Evolutionary conservation across 164 flowering plant species (phyloP).

Genomic region (Magnolia changhungtana): DNA sequence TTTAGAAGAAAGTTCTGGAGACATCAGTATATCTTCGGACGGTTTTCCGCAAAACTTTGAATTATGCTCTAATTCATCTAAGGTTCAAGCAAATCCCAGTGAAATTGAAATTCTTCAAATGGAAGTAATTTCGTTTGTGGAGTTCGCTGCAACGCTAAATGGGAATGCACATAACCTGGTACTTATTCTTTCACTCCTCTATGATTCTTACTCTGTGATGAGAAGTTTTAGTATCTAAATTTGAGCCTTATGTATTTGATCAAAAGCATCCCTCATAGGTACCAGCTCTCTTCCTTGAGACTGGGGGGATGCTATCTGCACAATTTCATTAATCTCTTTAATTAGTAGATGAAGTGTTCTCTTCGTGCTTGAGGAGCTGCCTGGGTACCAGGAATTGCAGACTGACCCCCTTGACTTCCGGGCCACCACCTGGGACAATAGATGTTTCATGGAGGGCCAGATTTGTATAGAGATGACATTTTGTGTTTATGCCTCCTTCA

Average conservation of each 20-base stretch:
- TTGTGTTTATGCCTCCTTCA: not conserved
- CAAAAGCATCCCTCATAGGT: not conserved
- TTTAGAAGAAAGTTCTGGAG: constrained; percentile 39
- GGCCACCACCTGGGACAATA: not conserved
- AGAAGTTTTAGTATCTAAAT: not conserved
- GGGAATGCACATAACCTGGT: constrained; percentile 75
- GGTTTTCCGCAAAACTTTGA: constrained; percentile 16
- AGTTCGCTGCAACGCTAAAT: constrained; percentile 73
- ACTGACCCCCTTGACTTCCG: not conserved
- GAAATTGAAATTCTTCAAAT: constrained; percentile 58
- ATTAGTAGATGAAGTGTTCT: not conserved
- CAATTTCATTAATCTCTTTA: not conserved
- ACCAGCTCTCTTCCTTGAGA: not conserved
- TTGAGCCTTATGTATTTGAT: not conserved
- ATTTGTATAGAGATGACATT: not conserved
- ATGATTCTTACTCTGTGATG: not conserved
- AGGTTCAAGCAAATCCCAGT: constrained; percentile 19
- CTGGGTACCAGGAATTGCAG: no score
- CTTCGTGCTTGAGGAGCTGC: no score
- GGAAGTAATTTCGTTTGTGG: constrained; percentile 79
- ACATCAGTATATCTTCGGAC: constrained; percentile 16
- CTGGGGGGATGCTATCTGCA: not conserved
- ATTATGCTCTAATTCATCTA: constrained; percentile 11
- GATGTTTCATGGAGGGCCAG: not conserved
- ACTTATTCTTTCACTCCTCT: constrained; percentile 18